phyloP scores from a whole-genome alignment of 148 eudicot genomes.

The Chenopodium quinoa region DNA sequence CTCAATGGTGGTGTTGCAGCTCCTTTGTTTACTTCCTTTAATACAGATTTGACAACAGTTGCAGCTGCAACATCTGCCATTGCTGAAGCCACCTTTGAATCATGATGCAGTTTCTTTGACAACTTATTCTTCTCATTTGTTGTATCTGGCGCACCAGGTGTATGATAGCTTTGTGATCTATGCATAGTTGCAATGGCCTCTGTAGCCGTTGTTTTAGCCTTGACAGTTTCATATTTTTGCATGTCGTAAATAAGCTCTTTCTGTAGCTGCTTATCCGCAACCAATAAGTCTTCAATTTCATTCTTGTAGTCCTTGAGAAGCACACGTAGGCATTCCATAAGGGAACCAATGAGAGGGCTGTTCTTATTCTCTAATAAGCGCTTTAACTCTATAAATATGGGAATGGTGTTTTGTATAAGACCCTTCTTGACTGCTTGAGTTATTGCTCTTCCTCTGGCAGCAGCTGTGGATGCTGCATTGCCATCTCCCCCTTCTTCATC shows the following conservation, averaged over 20 bases:
- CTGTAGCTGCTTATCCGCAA: slow-evolving; percentile 91
- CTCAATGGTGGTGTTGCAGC: slow-evolving; percentile 59
- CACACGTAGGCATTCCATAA: slow-evolving; percentile 89
- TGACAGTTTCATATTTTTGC: slow-evolving; percentile 64
- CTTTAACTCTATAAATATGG: slow-evolving; percentile 91
- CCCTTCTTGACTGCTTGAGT: slow-evolving; percentile 88
- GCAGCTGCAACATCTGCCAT: slow-evolving; percentile 70
- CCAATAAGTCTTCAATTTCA: slow-evolving; percentile 72
- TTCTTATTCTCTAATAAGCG: slow-evolving; percentile 70
- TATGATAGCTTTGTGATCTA: slow-evolving; percentile 31
- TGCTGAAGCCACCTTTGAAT: slow-evolving; percentile 63
- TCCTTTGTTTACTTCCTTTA: slow-evolving; percentile 67
- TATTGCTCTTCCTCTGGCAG: slow-evolving; percentile 73
- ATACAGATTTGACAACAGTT: slow-evolving; percentile 62
- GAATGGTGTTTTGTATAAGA: slow-evolving; percentile 87
- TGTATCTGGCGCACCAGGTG: slow-evolving; percentile 34
- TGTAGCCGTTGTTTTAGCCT: slow-evolving; percentile 56
- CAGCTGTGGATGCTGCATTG: slow-evolving; percentile 39
- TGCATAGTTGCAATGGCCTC: slow-evolving; percentile 52
- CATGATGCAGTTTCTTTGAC: slow-evolving; percentile 34
- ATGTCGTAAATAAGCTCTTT: slow-evolving; percentile 88
- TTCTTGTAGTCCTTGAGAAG: slow-evolving; percentile 96
- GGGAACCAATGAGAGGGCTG: slow-evolving; percentile 89
- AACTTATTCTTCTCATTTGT: slow-evolving; percentile 21
- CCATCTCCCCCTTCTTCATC: slow-evolving; percentile 66